These are phyloP conservation scores for Ceratocystis huliohia DNA, from an alignment of 2,329 filamentous ascomycete species.

Conservation along the genomic window DNA sequence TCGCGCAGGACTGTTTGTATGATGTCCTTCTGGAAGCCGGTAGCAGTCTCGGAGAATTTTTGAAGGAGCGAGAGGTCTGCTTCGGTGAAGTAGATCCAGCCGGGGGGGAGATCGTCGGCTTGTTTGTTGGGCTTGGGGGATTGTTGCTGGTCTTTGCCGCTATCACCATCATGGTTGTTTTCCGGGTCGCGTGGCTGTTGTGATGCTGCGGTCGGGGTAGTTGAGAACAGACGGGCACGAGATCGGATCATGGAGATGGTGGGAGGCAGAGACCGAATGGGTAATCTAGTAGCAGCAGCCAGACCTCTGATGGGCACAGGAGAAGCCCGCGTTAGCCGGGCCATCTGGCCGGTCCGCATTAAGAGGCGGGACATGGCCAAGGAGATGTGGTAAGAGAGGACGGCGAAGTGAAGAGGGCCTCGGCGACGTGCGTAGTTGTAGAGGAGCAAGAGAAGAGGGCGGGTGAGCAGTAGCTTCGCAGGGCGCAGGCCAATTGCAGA, in stretches of 20 bases:
- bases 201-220: slow-evolving; percentile 26
- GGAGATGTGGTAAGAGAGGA: not conserved
- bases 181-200: slow-evolving; percentile 28
- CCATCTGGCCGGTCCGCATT: slow-evolving; percentile 53
- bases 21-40: slow-evolving; percentile 46
- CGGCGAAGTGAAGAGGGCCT: not conserved
- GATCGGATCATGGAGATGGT: slow-evolving; percentile 23
- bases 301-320: slow-evolving; percentile 3
- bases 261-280: slow-evolving; percentile 19
- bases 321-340: slow-evolving; percentile 44
- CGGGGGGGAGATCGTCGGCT: slow-evolving; percentile 29
- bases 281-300: not conserved
- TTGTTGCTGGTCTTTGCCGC: slow-evolving; percentile 23
- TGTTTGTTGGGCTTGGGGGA: slow-evolving; percentile 3
- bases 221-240: slow-evolving; percentile 31
- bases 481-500: too few species aligned
- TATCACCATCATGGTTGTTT: slow-evolving; percentile 29
- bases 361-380: slow-evolving; percentile 51
- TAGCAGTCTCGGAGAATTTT: slow-evolving; percentile 48
- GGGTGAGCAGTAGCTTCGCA: not conserved
- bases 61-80: slow-evolving; percentile 42
- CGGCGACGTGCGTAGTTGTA: not conserved
- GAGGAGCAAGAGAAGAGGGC: not conserved
- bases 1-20: slow-evolving; percentile 48
- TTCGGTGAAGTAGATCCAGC: slow-evolving; percentile 37